Base-by-base conservation (phyloP, 2,329 filamentous ascomycete species). In the Hirsutella thompsonii region DNA sequence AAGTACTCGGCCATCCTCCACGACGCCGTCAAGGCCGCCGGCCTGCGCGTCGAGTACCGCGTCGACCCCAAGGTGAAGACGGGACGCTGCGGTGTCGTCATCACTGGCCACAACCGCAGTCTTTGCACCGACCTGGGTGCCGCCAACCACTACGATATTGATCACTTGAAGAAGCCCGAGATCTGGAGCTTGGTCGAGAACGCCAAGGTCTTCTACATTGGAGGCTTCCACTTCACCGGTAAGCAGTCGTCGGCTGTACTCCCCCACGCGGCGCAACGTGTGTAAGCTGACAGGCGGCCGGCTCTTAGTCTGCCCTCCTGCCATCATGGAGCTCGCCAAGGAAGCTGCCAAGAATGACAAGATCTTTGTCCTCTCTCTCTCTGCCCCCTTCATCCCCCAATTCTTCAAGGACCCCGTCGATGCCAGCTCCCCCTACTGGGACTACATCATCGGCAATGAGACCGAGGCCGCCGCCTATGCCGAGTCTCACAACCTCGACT, bases 381-480 rank as follows among this genome's bases (percentile, higher is more conserved):
- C 87, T 39, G 92, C 92, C 8, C 92, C 92, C 45, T 98, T 98
- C 72, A 94, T 98, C 57, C 71, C 83, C 32, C 83, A 94, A 60
- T 94, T 95, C 76, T 98, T 96, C 82, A 95, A 95, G 74, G 89
- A 95, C 38, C 83, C 79, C 49, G 77, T 98, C 37, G 87, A 94
- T 64, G 80, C 79, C 54, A 82, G 84, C 41, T 72, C 87, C 40
- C 83, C 84, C 23, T 95, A 94, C 77, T 93, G 88, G 73, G 89
- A 96, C 69, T 93, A 90, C 66, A 72, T 96, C 46, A 84, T 98
- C 61, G 90, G 89, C 58, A 98, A 98, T 69, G 92, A 98, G 79
- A 84, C 85, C 50, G 92, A 98, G 70, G 90, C 89, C 38, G 76
- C 80, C 52, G 73, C 88, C 43, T 98, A 90, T 66, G 85, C 89